Evolutionary conservation across 2,329 filamentous ascomycete species (phyloP).

Genomic region (Nemania abortiva): DNA sequence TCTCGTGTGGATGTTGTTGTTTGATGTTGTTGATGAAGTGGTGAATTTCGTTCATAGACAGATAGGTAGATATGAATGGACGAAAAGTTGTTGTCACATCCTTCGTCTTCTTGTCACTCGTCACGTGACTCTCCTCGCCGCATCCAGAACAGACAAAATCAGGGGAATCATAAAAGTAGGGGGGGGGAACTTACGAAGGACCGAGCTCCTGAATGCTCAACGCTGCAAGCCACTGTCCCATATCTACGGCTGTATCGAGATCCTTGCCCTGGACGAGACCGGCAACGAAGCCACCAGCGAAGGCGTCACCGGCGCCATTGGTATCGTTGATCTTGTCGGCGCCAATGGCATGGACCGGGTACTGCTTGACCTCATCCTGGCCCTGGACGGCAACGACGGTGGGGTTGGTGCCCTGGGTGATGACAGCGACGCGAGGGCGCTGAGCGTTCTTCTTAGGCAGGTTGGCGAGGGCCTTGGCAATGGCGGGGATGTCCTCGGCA

Average conservation of each 20-base stretch:
- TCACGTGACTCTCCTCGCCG: neutral
- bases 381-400: slow-evolving; percentile 86
- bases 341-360: slow-evolving; percentile 83
- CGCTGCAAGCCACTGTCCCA: slow-evolving; percentile 96
- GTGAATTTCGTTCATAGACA: slow-evolving; percentile 22
- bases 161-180: slow-evolving; percentile 6
- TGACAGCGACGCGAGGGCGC: slow-evolving; percentile 85
- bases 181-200: slow-evolving; percentile 77
- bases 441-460: slow-evolving; percentile 92
- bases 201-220: slow-evolving; percentile 95
- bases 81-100: slow-evolving; percentile 13
- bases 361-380: slow-evolving; percentile 78
- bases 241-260: slow-evolving; percentile 83
- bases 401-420: slow-evolving; percentile 94
- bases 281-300: slow-evolving; percentile 92
- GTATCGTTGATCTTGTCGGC: slow-evolving; percentile 90
- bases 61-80: slow-evolving; percentile 25
- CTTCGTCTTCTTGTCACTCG: neutral
- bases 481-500: slow-evolving; percentile 79
- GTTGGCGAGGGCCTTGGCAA: slow-evolving; percentile 86
- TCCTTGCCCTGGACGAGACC: slow-evolving; percentile 87
- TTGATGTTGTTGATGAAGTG: slow-evolving; percentile 5
- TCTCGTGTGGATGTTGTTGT: slow-evolving; percentile 17
- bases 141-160: neutral
- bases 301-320: slow-evolving; percentile 96